phyloP scores from a whole-genome alignment of 345 rosid genomes.

The Brassica incana region DNA sequence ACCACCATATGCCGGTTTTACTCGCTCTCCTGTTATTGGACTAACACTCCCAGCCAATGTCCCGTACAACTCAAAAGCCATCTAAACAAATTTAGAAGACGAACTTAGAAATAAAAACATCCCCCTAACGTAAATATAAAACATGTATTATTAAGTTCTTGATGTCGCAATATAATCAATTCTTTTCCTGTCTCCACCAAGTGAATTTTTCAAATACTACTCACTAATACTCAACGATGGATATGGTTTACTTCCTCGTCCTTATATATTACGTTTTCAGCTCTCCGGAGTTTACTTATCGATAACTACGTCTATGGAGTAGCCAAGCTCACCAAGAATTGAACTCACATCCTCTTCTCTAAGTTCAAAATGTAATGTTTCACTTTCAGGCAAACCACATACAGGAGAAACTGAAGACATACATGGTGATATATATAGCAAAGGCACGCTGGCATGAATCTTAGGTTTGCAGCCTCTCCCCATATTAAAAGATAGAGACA shows the following conservation, averaged over 20 bases:
- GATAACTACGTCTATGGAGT: not conserved
- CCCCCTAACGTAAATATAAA: not conserved
- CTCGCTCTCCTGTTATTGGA: slow-evolving; percentile 59
- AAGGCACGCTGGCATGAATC: slow-evolving; percentile 93
- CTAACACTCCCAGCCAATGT: slow-evolving; percentile 70
- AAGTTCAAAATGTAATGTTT: not conserved
- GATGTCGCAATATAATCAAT: not conserved
- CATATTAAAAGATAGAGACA: slow-evolving; percentile 85
- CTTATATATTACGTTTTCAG: not conserved
- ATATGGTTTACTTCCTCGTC: not conserved
- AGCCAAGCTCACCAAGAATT: not conserved
- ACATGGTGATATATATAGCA: slow-evolving; percentile 94
- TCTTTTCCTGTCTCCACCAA: not conserved
- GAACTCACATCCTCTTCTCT: not conserved
- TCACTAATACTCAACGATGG: not conserved
- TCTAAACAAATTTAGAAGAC: slow-evolving; percentile 21
- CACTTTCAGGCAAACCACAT: not conserved
- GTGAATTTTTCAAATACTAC: not conserved
- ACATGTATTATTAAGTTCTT: not conserved
- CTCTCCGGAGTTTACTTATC: not conserved
- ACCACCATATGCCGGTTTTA: slow-evolving; percentile 71
- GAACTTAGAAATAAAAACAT: slow-evolving; percentile 7
- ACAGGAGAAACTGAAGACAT: slow-evolving; percentile 29
- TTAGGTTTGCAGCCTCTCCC: slow-evolving; percentile 97
- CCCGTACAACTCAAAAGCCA: slow-evolving; percentile 52